Conservation (phyloP, 2,329 filamentous ascomycete species). For the Ophiocordyceps unilateralis region DNA sequence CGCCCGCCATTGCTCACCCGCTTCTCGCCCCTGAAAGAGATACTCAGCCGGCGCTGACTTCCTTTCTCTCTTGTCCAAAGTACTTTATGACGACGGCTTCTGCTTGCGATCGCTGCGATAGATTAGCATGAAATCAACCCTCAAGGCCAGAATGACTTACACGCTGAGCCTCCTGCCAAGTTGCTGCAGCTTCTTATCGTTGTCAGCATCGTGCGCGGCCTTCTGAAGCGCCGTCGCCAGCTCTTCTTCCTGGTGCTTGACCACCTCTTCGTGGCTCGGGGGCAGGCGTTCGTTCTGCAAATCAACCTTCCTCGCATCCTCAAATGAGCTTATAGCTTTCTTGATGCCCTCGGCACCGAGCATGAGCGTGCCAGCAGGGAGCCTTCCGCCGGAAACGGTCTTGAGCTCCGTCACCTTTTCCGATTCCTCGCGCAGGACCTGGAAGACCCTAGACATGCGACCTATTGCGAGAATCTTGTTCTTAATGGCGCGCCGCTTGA, state of each 20-base stretch:
- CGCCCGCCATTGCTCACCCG: background rate
- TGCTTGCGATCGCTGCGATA: constrained; percentile 15
- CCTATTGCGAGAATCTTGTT: constrained; percentile 99
- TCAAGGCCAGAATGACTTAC: constrained; percentile 29
- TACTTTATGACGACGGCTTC: constrained; percentile 3
- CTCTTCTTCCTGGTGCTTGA: constrained; percentile 65
- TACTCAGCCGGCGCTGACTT: background rate
- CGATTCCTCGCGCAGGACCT: constrained; percentile 91
- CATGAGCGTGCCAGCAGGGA: constrained; percentile 94
- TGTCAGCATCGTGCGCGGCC: constrained; percentile 76
- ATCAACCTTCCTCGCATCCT: constrained; percentile 93
- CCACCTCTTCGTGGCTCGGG: constrained; percentile 81
- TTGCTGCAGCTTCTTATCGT: constrained; percentile 72
- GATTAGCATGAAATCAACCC: background rate
- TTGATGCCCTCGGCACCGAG: constrained; percentile 96
- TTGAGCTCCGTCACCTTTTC: constrained; percentile 96
- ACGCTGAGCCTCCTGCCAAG: constrained; percentile 89
- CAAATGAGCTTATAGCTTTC: constrained; percentile 91
- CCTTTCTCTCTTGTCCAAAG: background rate
- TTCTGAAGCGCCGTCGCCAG: constrained; percentile 70
- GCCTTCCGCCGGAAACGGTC: constrained; percentile 79
- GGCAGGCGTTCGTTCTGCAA: constrained; percentile 90
- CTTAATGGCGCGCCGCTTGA: constrained; percentile 92
- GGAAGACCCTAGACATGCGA: constrained; percentile 91
- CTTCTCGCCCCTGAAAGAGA: background rate